Conservation (phyloP, 163 green algal species). For the Prototheca cutis region DNA sequence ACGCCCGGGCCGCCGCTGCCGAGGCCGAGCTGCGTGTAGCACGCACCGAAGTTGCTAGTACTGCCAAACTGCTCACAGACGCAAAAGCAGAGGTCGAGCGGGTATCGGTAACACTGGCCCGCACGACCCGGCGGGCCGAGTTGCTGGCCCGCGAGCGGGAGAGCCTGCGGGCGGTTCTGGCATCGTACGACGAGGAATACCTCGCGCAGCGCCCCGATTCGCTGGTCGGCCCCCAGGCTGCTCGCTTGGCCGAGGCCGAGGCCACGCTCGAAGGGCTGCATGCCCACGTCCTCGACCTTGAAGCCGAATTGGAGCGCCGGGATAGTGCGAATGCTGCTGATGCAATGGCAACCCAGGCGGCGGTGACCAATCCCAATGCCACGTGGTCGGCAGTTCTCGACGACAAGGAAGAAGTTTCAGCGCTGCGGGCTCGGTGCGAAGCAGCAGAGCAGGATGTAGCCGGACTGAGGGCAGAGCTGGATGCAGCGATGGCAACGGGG, state of each 20-base stretch:
- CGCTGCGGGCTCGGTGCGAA: too few species aligned
- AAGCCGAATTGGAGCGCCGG: slow-evolving; percentile 8
- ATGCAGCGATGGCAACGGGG: too few species aligned
- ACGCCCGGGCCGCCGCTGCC: neutral
- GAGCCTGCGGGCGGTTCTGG: slow-evolving; percentile 38
- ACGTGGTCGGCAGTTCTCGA: too few species aligned
- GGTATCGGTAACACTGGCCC: too few species aligned
- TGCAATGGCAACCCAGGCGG: neutral
- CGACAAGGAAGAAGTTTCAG: too few species aligned
- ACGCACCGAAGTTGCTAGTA: too few species aligned
- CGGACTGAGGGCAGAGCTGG: neutral
- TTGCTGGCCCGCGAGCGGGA: slow-evolving; percentile 42
- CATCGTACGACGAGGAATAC: slow-evolving; percentile 45
- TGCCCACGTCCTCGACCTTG: slow-evolving; percentile 5
- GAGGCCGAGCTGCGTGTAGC: slow-evolving; percentile 8
- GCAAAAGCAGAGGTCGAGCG: too few species aligned
- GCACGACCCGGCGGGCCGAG: slow-evolving; percentile 22
- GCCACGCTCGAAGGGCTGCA: slow-evolving; percentile 17
- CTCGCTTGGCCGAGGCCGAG: slow-evolving; percentile 24
- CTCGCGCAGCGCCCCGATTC: neutral
- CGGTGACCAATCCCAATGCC: too few species aligned
- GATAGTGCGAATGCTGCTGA: slow-evolving; percentile 5
- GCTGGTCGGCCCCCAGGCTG: slow-evolving; percentile 7
- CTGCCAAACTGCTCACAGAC: too few species aligned
- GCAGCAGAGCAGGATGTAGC: too few species aligned